Evolutionary conservation across 2,329 filamentous ascomycete genomes (phyloP).

Genomic region (Talaromyces sp.): DNA sequence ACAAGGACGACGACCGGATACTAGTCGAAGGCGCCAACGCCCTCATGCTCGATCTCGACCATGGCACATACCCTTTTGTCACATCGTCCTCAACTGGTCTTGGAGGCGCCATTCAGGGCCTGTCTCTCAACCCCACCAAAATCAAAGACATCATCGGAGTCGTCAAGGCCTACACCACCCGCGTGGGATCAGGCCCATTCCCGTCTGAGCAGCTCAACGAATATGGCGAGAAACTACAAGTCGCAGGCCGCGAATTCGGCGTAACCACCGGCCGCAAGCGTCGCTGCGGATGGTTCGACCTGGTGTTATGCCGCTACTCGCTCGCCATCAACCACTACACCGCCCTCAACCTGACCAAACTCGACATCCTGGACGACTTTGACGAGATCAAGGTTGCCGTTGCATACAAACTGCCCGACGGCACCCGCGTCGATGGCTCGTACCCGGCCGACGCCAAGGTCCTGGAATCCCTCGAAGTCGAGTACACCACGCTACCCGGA

Average conservation of each 20-base stretch:
- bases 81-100: conserved; percentile 45
- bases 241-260: conserved; percentile 50
- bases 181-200: conserved; percentile 57
- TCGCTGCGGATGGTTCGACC: conserved; percentile 61
- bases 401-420: conserved; percentile 49
- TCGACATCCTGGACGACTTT: conserved; percentile 60
- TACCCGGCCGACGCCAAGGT: conserved; percentile 54
- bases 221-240: conserved; percentile 52
- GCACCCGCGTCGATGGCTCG: conserved; percentile 44
- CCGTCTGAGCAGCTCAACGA: conserved; percentile 57
- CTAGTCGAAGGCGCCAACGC: conserved; percentile 61
- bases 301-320: conserved; percentile 60
- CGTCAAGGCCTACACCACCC: conserved; percentile 61
- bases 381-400: conserved; percentile 58
- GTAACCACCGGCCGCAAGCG: conserved; percentile 57
- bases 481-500: conserved; percentile 55
- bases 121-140: conserved; percentile 53
- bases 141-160: conserved; percentile 58
- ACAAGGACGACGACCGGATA: conserved; percentile 49
- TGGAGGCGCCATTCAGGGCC: conserved; percentile 51
- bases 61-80: conserved; percentile 49
- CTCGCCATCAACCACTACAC: conserved; percentile 51
- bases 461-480: conserved; percentile 50
- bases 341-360: conserved; percentile 58
- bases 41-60: conserved; percentile 55